These are phyloP conservation scores for Tulasnella sp. DNA, from an alignment of 768 basidiomycete species.

Conservation along the genomic window DNA sequence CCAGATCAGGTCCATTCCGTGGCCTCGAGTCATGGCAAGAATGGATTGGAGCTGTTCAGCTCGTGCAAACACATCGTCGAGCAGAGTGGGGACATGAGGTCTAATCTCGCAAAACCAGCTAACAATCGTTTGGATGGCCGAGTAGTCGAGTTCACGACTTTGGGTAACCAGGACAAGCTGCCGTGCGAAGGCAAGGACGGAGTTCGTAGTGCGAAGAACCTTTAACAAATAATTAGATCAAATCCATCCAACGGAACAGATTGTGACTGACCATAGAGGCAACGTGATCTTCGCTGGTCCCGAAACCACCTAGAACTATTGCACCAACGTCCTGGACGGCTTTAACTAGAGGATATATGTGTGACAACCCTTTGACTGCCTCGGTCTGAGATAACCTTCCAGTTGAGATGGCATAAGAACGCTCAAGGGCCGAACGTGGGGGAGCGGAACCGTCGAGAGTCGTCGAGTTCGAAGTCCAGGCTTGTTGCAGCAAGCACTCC, in stretches of 20 bases:
- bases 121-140: constrained; percentile 3
- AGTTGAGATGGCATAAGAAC: background rate
- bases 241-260: background rate
- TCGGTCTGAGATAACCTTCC: background rate
- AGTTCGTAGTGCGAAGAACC: background rate
- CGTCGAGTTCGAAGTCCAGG: background rate
- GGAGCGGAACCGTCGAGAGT: background rate
- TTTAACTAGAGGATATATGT: constrained; percentile 10
- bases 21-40: constrained; percentile 59
- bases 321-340: background rate
- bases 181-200: background rate
- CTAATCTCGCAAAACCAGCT: background rate
- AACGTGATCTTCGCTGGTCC: background rate
- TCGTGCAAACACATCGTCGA: constrained; percentile 33
- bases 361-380: background rate
- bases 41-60: constrained; percentile 40
- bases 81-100: background rate
- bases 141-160: constrained; percentile 17
- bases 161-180: background rate
- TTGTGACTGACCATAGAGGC: background rate
- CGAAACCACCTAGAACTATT: background rate
- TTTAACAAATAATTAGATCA: background rate
- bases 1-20: constrained; percentile 70
- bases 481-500: background rate
- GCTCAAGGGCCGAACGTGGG: background rate